A percentile compares a stretch with the other conserved stretches of the same genome.
phyloP scores from a whole-genome alignment of 1,284 basidiomycete genomes.

The Schizopora paradoxa region DNA sequence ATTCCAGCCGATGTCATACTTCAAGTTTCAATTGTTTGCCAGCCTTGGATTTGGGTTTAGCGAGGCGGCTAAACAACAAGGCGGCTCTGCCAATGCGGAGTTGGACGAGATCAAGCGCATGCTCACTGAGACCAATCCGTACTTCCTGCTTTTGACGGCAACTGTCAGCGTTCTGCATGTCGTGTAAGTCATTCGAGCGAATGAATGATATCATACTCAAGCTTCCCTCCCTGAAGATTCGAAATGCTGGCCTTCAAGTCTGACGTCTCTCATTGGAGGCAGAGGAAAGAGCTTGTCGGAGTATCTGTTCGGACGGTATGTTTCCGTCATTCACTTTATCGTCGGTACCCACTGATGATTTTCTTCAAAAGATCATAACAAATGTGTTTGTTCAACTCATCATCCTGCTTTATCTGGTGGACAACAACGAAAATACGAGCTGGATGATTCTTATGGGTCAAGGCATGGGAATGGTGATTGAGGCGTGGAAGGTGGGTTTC shows the following conservation, averaged over 20 bases:
- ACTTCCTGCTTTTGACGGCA: constrained; percentile 78
- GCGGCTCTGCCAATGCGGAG: constrained; percentile 58
- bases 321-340: constrained; percentile 15
- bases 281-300: constrained; percentile 85
- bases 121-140: constrained; percentile 91
- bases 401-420: constrained; percentile 89
- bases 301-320: constrained; percentile 67
- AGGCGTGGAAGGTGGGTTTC: constrained; percentile 86
- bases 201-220: neutral
- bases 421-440: constrained; percentile 91
- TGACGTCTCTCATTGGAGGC: constrained; percentile 92
- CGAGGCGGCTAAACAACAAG: constrained; percentile 72
- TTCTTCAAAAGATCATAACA: constrained; percentile 64
- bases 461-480: constrained; percentile 83
- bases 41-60: constrained; percentile 80
- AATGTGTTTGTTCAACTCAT: constrained; percentile 91
- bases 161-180: constrained; percentile 84
- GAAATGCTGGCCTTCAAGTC: constrained; percentile 94
- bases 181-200: constrained; percentile 47
- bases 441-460: constrained; percentile 95
- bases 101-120: constrained; percentile 92
- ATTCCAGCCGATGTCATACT: constrained; percentile 81
- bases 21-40: constrained; percentile 82
- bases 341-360: constrained; percentile 2
- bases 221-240: constrained; percentile 47